A percentile compares a stretch with the other conserved stretches of the same genome.
phyloP scores from a whole-genome alignment of 1,284 basidiomycete genomes.

The Serendipita sp. region DNA sequence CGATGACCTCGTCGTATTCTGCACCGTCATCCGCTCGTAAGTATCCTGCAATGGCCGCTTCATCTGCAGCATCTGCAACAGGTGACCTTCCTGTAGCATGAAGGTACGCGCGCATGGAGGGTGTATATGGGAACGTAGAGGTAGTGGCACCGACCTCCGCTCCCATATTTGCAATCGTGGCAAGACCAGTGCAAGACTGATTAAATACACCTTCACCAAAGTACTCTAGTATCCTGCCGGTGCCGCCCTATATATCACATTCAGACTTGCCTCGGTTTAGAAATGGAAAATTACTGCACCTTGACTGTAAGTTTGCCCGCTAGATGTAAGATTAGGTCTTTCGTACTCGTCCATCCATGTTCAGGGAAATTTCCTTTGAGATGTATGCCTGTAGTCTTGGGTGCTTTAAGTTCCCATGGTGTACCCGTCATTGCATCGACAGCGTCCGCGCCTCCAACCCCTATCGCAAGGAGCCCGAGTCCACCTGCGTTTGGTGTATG shows the following conservation, averaged over 20 bases:
- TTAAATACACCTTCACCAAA: constrained; percentile 85
- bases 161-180: constrained; percentile 97
- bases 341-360: constrained; percentile 87
- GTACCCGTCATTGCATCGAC: constrained; percentile 98
- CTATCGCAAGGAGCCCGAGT: constrained; percentile 94
- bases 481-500: constrained; percentile 99
- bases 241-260: constrained; percentile 56
- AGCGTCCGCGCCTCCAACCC: constrained; percentile 96
- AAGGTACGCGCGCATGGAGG: constrained; percentile 81
- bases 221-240: constrained; percentile 93
- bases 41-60: constrained; percentile 68
- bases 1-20: constrained; percentile 93
- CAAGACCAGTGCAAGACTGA: constrained; percentile 89
- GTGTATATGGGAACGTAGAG: constrained; percentile 91
- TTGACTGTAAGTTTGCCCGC: constrained; percentile 90
- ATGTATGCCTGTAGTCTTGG: constrained; percentile 75
- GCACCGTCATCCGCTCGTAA: constrained; percentile 74
- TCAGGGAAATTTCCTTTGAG: constrained; percentile 63
- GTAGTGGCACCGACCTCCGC: constrained; percentile 99
- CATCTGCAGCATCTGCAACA: constrained; percentile 77
- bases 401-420: constrained; percentile 96
- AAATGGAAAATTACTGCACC: constrained; percentile 30
- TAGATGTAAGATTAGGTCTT: constrained; percentile 91
- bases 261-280: background rate
- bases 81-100: constrained; percentile 80